phyloP scores from a whole-genome alignment of 1,139 yeast species.

The Maudiozyma humilis region DNA sequence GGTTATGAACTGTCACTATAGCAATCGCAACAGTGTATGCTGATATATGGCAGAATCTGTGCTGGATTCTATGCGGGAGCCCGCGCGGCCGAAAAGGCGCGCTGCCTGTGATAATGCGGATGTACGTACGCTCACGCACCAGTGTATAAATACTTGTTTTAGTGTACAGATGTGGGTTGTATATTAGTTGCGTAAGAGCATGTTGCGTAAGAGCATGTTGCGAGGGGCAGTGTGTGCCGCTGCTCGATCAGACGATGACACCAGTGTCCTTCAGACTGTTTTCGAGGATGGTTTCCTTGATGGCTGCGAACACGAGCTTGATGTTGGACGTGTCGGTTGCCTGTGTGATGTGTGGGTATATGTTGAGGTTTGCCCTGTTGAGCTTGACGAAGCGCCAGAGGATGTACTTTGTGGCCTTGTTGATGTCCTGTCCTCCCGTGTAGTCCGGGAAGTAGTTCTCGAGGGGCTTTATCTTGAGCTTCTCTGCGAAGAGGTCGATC shows the following conservation, averaged over 20 bases:
- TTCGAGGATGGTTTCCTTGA: constrained; percentile 79
- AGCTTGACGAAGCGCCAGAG: constrained; percentile 85
- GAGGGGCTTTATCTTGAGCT: constrained; percentile 71
- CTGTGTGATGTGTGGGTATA: constrained; percentile 87
- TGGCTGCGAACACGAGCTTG: constrained; percentile 82
- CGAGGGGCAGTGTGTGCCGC: no score
- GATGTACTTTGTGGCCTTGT: constrained; percentile 90
- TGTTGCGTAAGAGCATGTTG: no score
- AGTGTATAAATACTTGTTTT: no score
- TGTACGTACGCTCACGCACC: no score
- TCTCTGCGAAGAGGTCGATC: constrained; percentile 82
- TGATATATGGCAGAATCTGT: no score
- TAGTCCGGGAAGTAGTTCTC: constrained; percentile 84
- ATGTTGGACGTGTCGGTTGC: constrained; percentile 92
- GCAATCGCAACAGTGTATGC: no score
- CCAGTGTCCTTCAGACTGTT: constrained; percentile 83
- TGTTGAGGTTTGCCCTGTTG: constrained; percentile 71
- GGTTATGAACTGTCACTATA: no score
- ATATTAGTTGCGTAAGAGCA: no score
- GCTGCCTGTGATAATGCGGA: no score
- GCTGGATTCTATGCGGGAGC: no score
- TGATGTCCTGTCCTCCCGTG: constrained; percentile 78
- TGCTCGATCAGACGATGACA: constrained; percentile 37
- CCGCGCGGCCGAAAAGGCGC: no score
- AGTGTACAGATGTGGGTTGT: no score